Base-by-base conservation (phyloP, 805 yeast genomes). In the Spathaspora passalidarum region DNA sequence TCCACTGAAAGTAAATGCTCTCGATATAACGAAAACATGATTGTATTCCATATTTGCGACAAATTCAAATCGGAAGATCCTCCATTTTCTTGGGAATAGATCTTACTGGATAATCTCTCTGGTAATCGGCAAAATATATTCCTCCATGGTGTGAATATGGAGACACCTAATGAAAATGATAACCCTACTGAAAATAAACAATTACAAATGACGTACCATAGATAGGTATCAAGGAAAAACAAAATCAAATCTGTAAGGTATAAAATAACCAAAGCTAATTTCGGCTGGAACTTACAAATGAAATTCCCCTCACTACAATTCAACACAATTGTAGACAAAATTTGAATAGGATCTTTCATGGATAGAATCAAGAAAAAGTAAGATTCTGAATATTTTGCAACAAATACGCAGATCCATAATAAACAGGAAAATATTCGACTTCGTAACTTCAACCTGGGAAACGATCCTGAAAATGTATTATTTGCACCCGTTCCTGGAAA, bases 131-230 rank as follows among this genome's bases (percentile, higher is more conserved):
- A 54, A 47, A 64, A 68, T 7, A 65, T 61, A 42, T 64, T 66
- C 43, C 59, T 59, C 73, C 73, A 67, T 1, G 73, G 73, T 8
- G 67, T 65, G 50, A 67, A 65, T 3, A 67, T 58, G 6, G 72
- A 65, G 7, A 60, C 56, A 0, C 72, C 72, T 3, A 53, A 47
- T 6, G 64, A 56, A 49, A 62, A 63, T 13, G 72, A 63, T 19
- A 67, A 50, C 1, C 54, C 56, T 4, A 65, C 59, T 5, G 72
- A 65, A 47, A 68, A 64, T 4, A 66, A 38, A 43, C 71, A 64
- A 49, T 65, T 67, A 53, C 66, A 58, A 32, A 68, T 60, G 26
- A 67, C 57, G 51, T 68, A 68, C 73, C 73, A 68, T n/a, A 67
- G 56, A 40, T 68, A 68, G 4, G 73, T 66, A 46, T 68, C 73